Conservation (phyloP, 371 early-diverging fungal genomes). For the Mucor saturninus region DNA sequence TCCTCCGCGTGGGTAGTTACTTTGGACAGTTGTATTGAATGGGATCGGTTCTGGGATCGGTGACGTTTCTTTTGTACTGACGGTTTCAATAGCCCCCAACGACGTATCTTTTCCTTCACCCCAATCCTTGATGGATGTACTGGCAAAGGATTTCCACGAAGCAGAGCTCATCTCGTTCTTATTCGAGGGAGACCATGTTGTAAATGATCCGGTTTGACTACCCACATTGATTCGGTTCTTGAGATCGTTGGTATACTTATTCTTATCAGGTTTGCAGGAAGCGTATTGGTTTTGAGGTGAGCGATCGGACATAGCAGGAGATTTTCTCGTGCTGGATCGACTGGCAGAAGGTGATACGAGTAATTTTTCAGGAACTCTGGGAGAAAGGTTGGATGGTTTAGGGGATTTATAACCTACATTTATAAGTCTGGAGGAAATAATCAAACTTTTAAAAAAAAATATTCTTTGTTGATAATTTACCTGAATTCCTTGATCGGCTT, state of each 20-base stretch:
- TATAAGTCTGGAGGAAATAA: no score
- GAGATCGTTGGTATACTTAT: constrained; percentile 9
- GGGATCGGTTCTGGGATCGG: background rate
- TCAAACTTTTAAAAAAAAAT: no score
- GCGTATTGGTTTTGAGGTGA: background rate
- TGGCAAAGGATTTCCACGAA: constrained; percentile 31
- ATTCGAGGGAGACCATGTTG: constrained; percentile 13
- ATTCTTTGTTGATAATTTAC: no score
- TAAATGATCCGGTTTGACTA: constrained; percentile 30
- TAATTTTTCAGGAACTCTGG: background rate
- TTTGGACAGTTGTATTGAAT: constrained; percentile 5
- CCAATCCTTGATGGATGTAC: constrained; percentile 23
- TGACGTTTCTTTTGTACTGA: background rate
- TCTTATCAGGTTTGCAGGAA: constrained; percentile 15
- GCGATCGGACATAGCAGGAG: background rate
- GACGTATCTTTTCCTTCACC: constrained; percentile 23
- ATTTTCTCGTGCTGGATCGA: background rate
- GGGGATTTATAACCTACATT: background rate
- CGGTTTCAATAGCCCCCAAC: background rate
- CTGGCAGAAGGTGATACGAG: background rate
- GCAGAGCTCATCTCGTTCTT: constrained; percentile 22
- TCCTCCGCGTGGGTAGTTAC: background rate
- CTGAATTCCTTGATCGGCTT: background rate
- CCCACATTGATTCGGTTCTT: constrained; percentile 4
- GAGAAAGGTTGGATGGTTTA: background rate